Base-by-base conservation (phyloP, 805 yeast species). In the Lachancea nothofagi region DNA sequence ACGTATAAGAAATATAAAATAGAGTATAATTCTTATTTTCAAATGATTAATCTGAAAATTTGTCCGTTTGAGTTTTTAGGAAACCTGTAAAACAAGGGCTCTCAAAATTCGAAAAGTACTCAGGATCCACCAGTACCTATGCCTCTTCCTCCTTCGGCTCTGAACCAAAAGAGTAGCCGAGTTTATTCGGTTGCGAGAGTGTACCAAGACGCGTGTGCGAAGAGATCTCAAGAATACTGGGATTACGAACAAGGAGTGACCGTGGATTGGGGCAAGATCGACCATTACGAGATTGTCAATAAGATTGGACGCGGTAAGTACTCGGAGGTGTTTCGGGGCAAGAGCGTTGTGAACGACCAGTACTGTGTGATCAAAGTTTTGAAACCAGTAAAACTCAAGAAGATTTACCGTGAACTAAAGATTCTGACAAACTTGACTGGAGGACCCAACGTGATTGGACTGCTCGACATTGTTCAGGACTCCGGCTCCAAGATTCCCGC, bases 231-330 rank as follows among this genome's bases (percentile, higher is more conserved):
- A 57, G 75, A 76, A 44, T 89, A 85, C 65, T 89, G 95, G 90
- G 96, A 89, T 64, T 87, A 87, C 56, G 95, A 69, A 40, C 66
- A 65, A 42, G 61, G 63, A 33, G 75, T 81, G 36, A 73, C 75
- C 28, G 79, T 89, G 46, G 76, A 77, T 49, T 88, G 96, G 96
- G 88, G 93, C 26, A 69, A 77, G 30, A 94, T 84, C 49, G 75
- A 78, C n/a, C 79, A 82, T 56, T 88, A 88, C 61, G 97, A 89
- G 65, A 80, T 88, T 33, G 71, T 83, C 28, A 77, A 78, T 46
- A 88, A 87, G 60, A 74, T 89, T 36, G 97, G 97, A 8, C 74
- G 96, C 42, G 97, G 97, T 36, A 87, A 87, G 64, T 89, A 89
- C 60, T 83, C 94, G 12, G 97, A 89, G 65, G 97, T 89, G 34